A percentile compares a stretch with the other conserved stretches of the same genome.
Conservation (phyloP, 108 stramenopile genomes). For the Skeletonema tropicum region DNA sequence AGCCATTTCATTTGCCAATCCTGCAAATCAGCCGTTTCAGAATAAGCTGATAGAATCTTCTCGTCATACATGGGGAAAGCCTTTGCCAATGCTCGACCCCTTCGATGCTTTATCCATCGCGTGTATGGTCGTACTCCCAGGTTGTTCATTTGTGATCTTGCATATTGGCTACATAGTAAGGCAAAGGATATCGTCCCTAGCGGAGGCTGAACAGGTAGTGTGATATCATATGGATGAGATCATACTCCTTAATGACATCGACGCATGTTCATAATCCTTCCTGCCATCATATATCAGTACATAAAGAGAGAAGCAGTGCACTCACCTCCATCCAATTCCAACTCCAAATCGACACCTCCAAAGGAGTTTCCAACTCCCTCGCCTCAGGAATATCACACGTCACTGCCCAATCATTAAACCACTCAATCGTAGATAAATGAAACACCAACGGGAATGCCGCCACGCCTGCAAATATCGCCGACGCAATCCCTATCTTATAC, state of each 20-base stretch:
- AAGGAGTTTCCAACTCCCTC: slow-evolving; percentile 36
- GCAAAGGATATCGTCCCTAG: slow-evolving; percentile 70
- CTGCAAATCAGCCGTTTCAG: background rate
- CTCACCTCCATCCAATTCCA: slow-evolving; percentile 25
- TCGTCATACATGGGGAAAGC: slow-evolving; percentile 18
- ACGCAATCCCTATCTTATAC: slow-evolving; percentile 1
- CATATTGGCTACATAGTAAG: slow-evolving; percentile 69
- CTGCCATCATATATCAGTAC: background rate
- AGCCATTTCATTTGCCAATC: background rate
- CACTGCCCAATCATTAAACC: slow-evolving; percentile 45
- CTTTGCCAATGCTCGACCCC: background rate
- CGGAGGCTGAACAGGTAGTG: slow-evolving; percentile 36
- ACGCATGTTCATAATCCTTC: background rate
- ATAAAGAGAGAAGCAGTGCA: too few relatives aligned
- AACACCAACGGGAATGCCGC: slow-evolving; percentile 35
- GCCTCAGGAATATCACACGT: slow-evolving; percentile 39
- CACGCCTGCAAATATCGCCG: slow-evolving; percentile 11
- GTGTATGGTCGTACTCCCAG: background rate
- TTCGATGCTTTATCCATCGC: background rate
- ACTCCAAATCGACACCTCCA: slow-evolving; percentile 29
- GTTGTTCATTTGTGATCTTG: slow-evolving; percentile 11
- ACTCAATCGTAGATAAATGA: slow-evolving; percentile 34
- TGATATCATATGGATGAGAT: background rate
- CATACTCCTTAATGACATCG: background rate
- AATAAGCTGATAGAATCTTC: slow-evolving; percentile 1